Evolutionary conservation across 2,329 filamentous ascomycete genomes (phyloP), one percentile per base, ranked within the genome.

Genomic region (Xylariaceae sp.): DNA sequence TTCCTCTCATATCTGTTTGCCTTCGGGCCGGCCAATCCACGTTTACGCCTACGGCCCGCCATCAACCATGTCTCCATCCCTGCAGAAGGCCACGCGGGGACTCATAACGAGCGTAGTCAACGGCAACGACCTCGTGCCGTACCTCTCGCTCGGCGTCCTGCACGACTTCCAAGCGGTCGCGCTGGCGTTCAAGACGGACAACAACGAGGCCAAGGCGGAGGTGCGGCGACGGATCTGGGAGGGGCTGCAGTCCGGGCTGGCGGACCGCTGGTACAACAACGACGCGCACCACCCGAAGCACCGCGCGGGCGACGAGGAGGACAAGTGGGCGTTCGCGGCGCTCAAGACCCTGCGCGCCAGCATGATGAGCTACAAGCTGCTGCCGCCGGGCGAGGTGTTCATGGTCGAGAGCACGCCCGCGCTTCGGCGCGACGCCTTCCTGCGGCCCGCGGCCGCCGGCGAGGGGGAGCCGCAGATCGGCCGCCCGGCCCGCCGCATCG

Each of bases 21-120:
- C 89, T 0, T 65, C 86, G 0, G 85, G 86, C 16, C 82, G 89
- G 0, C 86, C 88, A 2, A 88, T 92, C 19, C 89, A 93, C 64
- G 89, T 91, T 12, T 93, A 90, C 68, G 87, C 89, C 6, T 93
- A 91, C 68, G 89, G 89, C 0, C 86, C 89, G 1, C 89, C 89
- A 0, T 84, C 88, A 0, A 88, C 87, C 14, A 85, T 92, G 81
- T 90, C 88, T 0, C 79, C 87, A 0, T 83, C 86, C 2, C 79
- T 93, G 7, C 84, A 89, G 42, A 82, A 83, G 56, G 86, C 87
- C 10, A 92, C 89, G 0, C 81, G 87, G 14, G 89, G 88, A 1
- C 79, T 93, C 7, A 88, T 93, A 57, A 93, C 89, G 2, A 91
- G 85, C 7, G 80, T 89, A 3, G 82, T 91, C 10, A 87, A 92